phyloP scores from a whole-genome alignment of 148 eudicot genomes.

The Heliosperma pusillum region DNA sequence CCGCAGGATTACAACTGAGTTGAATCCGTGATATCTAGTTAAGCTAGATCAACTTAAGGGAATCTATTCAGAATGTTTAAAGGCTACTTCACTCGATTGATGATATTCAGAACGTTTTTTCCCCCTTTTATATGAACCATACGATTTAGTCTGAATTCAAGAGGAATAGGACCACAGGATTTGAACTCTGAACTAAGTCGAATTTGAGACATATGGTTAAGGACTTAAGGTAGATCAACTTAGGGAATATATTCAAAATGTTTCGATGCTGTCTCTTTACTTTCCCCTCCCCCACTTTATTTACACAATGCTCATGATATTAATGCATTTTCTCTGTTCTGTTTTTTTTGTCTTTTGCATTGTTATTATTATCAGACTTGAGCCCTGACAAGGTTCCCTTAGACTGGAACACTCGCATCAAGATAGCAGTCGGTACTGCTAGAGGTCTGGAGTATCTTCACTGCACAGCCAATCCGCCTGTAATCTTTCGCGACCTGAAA shows the following conservation, averaged over 20 bases:
- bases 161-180: background rate
- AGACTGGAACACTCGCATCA: conserved; percentile 43
- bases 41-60: too few relatives aligned
- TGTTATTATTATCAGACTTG: conserved; percentile 26
- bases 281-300: background rate
- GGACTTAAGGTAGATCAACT: background rate
- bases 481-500: conserved; percentile 67
- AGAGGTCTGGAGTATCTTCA: conserved; percentile 74
- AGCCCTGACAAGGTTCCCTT: conserved; percentile 28
- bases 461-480: conserved; percentile 63
- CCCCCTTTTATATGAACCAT: too few relatives aligned
- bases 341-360: background rate
- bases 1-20: background rate
- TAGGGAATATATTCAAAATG: background rate
- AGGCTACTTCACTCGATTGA: background rate
- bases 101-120: too few relatives aligned
- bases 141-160: background rate
- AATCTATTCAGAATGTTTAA: background rate
- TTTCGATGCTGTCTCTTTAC: background rate
- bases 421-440: conserved; percentile 44
- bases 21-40: background rate
- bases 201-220: background rate
- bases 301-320: background rate
- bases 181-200: background rate
- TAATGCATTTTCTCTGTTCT: background rate